Percentiles rank a stretch among this genome's conserved stretches.
phyloP scores from a whole-genome alignment of 177 flowering plant species.

The Vitis hybrid region DNA sequence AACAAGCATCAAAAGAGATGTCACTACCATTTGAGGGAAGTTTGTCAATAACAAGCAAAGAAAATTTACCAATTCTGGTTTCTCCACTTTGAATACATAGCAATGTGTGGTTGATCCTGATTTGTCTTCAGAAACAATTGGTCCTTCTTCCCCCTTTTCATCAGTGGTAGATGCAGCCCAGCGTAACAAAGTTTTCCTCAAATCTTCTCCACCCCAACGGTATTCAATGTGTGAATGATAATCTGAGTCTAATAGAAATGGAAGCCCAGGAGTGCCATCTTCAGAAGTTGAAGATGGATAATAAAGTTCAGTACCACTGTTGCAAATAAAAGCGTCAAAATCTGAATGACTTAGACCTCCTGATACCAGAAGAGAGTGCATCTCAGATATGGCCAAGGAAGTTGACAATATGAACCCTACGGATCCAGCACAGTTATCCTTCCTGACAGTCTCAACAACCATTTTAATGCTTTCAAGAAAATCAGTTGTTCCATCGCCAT shows the following conservation, averaged over 20 bases:
- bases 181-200: conserved; percentile 39
- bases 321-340: conserved; percentile 47
- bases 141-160: conserved; percentile 22
- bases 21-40: background rate
- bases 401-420: conserved; percentile 40
- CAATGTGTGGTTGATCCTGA: conserved; percentile 29
- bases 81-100: conserved; percentile 26
- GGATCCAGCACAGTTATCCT: conserved; percentile 11
- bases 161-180: conserved; percentile 30
- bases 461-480: conserved; percentile 10
- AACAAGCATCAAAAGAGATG: background rate
- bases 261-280: conserved; percentile 20
- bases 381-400: conserved; percentile 32
- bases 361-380: conserved; percentile 21
- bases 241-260: conserved; percentile 24
- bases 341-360: conserved; percentile 27
- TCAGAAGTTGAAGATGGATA: conserved; percentile 30
- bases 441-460: conserved; percentile 21
- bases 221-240: conserved; percentile 40
- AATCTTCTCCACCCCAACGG: conserved; percentile 42
- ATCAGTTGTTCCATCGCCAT: conserved; percentile 19
- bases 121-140: conserved; percentile 24
- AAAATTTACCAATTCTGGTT: conserved; percentile 22
- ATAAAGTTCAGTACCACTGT: conserved; percentile 43
- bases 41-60: background rate